phyloP scores from a whole-genome alignment of 345 rosid genomes.

The Combretum micranthum region DNA sequence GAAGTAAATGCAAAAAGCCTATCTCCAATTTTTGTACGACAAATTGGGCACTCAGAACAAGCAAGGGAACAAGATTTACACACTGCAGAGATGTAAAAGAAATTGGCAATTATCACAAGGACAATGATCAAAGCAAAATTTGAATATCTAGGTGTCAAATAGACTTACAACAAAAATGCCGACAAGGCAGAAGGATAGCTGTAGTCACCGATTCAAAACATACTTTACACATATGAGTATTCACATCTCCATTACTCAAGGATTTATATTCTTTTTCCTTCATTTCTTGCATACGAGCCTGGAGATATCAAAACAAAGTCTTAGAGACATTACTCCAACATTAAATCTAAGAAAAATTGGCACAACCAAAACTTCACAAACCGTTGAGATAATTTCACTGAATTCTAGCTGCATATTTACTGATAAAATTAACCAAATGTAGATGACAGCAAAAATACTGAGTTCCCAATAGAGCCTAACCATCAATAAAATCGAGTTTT shows the following conservation, averaged over 20 bases:
- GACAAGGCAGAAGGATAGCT: conserved; percentile 95
- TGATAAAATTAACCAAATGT: no score
- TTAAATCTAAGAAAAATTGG: background rate
- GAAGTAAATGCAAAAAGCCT: conserved; percentile 93
- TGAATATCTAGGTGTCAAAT: background rate
- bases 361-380: background rate
- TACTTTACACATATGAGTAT: conserved; percentile 93
- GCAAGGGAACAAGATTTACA: conserved; percentile 98
- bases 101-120: background rate
- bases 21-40: conserved; percentile 91
- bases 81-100: conserved; percentile 46
- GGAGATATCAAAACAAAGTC: conserved; percentile 11
- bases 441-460: no score
- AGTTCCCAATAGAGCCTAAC: no score
- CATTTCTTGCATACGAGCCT: conserved; percentile 99
- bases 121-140: background rate
- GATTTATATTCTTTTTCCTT: conserved; percentile 84
- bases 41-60: conserved; percentile 95
- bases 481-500: no score
- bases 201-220: conserved; percentile 96
- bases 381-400: background rate
- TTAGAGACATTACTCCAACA: background rate
- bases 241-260: conserved; percentile 66
- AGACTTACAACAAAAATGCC: conserved; percentile 95
- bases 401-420: no score